A percentile compares a stretch with the other conserved stretches of the same genome.
Conservation (phyloP, 2,329 filamentous ascomycete species). For the Daldinia sp. region DNA sequence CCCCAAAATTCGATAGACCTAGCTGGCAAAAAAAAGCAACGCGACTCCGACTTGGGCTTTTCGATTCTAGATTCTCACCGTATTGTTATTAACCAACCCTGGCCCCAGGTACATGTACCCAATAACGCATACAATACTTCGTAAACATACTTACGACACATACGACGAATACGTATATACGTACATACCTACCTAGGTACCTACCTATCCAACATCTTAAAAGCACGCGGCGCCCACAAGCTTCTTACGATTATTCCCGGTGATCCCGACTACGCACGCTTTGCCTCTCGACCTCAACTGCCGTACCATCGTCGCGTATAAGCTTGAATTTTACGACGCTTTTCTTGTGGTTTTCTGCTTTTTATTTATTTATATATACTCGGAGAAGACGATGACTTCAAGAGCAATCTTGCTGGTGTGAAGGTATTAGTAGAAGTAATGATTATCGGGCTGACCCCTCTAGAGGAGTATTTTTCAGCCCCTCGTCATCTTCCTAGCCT, state of each 20-base stretch:
- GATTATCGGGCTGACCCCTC: constrained; percentile 14
- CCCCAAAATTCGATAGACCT: constrained; percentile 13
- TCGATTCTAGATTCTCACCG: not conserved
- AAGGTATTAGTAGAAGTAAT: constrained; percentile 14
- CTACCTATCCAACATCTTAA: no score
- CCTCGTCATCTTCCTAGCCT: constrained; percentile 11
- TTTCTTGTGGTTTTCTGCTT: not conserved
- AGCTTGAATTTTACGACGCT: constrained; percentile 2
- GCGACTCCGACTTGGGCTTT: not conserved
- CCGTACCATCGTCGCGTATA: constrained; percentile 17
- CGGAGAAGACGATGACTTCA: constrained; percentile 19
- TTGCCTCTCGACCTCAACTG: constrained; percentile 16
- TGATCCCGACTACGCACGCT: constrained; percentile 22
- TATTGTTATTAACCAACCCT: not conserved
- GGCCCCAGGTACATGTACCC: not conserved
- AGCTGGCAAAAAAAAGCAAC: constrained; percentile 9
- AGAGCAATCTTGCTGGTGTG: constrained; percentile 6
- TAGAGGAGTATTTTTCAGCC: constrained; percentile 13
- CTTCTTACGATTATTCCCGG: constrained; percentile 32
- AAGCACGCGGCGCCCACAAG: not conserved
- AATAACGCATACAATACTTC: no score
- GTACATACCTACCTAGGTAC: no score
- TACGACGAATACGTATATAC: no score
- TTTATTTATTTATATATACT: not conserved
- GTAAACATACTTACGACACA: constrained; percentile 10